Base-by-base conservation (phyloP, 2,329 filamentous ascomycete genomes). In the Colletotrichum sp. region DNA sequence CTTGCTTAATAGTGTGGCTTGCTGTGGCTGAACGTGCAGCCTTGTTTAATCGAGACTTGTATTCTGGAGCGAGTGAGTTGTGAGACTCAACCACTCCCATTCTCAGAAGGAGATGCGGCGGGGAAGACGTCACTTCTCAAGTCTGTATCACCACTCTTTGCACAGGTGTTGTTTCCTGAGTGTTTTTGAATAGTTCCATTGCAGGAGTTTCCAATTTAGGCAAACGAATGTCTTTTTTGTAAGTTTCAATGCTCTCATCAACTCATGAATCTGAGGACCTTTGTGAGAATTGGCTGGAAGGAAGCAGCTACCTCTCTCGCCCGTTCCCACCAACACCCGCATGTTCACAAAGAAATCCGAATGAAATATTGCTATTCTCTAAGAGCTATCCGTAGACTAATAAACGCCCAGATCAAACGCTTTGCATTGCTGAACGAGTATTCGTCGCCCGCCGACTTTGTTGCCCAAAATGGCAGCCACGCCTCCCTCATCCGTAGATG, bases 381-480 rank as follows among this genome's bases (percentile, higher is more conserved):
- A 52, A 48, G 43, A 8, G 18, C 18, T 8, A 68, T 68, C 16
- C 52, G 25, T 43, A 15, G 16, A 56, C 66, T 68, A 28, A 60
- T 32, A 27, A n/a, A 25, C 16, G 15, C 25, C 15, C 25, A 68
- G 66, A 60, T 15, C 30, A 16, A 66, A 32, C 64, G 8, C 39
- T 60, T 8, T 28, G 30, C 18, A 30, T 27, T 68, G 66, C 30
- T 22, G 27, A 30, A 30, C 60, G 8, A 64, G 8, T 64, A 18
- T 64, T 39, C 28, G 32, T 25, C 34, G 13, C 61, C 34, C 61
- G 30, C n/a, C 34, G 32, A 18, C 48, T 6, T 52, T 5, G 13
- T 28, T 34, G 28, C 61, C 71, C 43, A 75, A 66, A 13, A 76
- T 76, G 74, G 71, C 70, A 28, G 39, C 55, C n/a, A 32, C 72